Conservation (phyloP, 495 filamentous ascomycete species). For the Penicillium steckii region DNA sequence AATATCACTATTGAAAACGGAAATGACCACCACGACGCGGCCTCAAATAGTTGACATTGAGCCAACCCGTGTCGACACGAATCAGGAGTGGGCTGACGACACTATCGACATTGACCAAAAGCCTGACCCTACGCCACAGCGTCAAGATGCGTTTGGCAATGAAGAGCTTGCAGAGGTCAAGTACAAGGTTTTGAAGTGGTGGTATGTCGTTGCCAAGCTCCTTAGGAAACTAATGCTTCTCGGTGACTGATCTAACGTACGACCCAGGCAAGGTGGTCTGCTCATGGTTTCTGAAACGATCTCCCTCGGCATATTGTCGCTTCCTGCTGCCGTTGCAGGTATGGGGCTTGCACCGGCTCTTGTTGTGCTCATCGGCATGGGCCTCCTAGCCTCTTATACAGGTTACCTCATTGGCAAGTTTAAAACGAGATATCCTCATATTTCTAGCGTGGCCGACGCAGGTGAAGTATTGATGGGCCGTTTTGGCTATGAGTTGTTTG, state of each 20-base stretch:
- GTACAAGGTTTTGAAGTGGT: constrained; percentile 37
- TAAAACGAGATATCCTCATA: constrained; percentile 68
- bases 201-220: constrained; percentile 14
- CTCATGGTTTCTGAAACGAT: constrained; percentile 74
- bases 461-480: constrained; percentile 62
- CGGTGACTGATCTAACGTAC: not conserved
- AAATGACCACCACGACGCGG: not conserved
- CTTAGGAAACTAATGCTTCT: not conserved
- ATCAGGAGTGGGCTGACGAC: not conserved
- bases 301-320: constrained; percentile 65
- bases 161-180: constrained; percentile 32
- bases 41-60: constrained; percentile 6
- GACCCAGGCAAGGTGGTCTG: constrained; percentile 42
- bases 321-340: constrained; percentile 62
- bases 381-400: constrained; percentile 71
- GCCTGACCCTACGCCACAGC: not conserved
- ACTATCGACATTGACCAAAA: not conserved
- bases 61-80: not conserved
- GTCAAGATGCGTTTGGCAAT: constrained; percentile 31
- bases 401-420: constrained; percentile 78
- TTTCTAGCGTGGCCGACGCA: constrained; percentile 71
- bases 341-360: constrained; percentile 66
- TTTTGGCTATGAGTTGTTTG: constrained; percentile 64
- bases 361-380: constrained; percentile 62
- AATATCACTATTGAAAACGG: not conserved